Conservation (phyloP, 2,329 filamentous ascomycete genomes). For the Sphaceloma murrayae region DNA sequence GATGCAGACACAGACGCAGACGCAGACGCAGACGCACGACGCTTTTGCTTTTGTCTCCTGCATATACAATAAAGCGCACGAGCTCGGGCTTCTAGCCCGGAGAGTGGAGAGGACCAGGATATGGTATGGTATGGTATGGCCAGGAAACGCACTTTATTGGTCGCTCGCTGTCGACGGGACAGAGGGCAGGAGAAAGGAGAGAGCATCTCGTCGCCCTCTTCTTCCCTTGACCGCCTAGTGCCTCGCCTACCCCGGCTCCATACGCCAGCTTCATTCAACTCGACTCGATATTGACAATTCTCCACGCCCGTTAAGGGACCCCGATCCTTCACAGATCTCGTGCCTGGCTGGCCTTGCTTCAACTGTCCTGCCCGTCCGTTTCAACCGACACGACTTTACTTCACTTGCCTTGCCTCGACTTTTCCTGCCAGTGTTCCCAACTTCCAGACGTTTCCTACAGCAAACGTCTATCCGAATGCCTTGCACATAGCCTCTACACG, state of each 20-base stretch:
- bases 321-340: neutral
- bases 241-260: neutral
- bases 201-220: neutral
- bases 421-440: neutral
- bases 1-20: too few relatives aligned
- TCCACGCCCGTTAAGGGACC: slow-evolving; percentile 3
- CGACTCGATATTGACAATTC: slow-evolving; percentile 8
- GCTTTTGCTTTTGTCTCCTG: too few relatives aligned
- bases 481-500: too few relatives aligned
- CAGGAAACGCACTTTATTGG: too few relatives aligned
- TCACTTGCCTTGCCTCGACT: neutral
- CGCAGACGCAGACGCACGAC: too few relatives aligned
- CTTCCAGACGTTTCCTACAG: neutral
- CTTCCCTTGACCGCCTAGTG: neutral
- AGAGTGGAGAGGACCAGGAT: too few relatives aligned
- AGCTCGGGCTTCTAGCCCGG: too few relatives aligned
- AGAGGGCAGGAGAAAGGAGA: neutral
- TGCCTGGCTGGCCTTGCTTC: neutral
- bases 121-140: too few relatives aligned
- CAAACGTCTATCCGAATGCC: slow-evolving; percentile 13
- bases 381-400: slow-evolving; percentile 4
- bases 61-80: too few relatives aligned
- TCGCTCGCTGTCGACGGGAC: too few relatives aligned
- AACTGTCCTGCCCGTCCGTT: slow-evolving; percentile 4
- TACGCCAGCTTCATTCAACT: neutral